A percentile compares a stretch with the other conserved stretches of the same genome.
These are phyloP conservation scores for Xylaria sp. DNA, from an alignment of 2,329 filamentous ascomycete species.

Conservation along the genomic window DNA sequence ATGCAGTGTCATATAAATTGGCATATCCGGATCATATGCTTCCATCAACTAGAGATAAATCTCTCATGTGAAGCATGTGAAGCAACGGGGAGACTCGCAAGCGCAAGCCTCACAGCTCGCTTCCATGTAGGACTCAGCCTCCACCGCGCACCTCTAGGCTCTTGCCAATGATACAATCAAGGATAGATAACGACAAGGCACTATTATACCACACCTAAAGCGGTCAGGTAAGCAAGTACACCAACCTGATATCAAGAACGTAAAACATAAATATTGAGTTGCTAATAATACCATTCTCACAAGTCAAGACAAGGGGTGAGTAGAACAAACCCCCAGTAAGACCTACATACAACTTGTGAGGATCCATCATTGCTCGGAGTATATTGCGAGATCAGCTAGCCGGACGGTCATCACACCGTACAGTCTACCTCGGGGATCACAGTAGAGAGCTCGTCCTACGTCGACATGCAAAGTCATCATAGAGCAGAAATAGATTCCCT, in stretches of 20 bases:
- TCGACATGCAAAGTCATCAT: background rate
- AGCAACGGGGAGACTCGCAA: background rate
- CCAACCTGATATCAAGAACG: background rate
- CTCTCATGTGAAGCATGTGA: background rate
- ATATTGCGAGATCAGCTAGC: background rate
- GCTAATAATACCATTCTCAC: slow-evolving; percentile 13
- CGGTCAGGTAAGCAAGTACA: background rate
- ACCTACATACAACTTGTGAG: slow-evolving; percentile 21
- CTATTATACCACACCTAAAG: background rate
- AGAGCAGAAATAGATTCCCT: background rate
- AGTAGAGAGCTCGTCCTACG: background rate
- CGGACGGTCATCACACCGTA: background rate
- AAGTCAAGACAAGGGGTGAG: background rate
- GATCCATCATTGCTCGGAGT: background rate
- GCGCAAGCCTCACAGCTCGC: slow-evolving; percentile 8
- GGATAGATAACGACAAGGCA: background rate
- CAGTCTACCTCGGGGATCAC: background rate
- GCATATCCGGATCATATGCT: background rate
- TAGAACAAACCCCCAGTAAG: background rate
- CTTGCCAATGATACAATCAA: background rate
- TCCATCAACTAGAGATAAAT: background rate
- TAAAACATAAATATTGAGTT: background rate
- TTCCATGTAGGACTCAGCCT: slow-evolving; percentile 28
- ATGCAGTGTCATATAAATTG: background rate
- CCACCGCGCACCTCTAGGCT: slow-evolving; percentile 20